Percentiles rank a stretch among this genome's conserved stretches.
These are phyloP conservation scores for Xylariaceae sp. DNA, from an alignment of 2,329 filamentous ascomycete genomes.

Conservation along the genomic window DNA sequence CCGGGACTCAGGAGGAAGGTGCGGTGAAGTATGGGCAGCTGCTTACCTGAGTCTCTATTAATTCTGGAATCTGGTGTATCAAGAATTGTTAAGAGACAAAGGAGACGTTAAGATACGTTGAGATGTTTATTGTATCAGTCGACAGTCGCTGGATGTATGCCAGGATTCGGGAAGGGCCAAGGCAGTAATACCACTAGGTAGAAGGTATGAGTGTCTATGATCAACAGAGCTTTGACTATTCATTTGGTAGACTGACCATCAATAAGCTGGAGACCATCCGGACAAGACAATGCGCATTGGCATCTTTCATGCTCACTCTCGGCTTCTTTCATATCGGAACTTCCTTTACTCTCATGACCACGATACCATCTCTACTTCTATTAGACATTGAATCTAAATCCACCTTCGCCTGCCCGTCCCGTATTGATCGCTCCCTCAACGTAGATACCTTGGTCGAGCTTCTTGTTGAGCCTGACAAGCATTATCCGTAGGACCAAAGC, in stretches of 20 bases:
- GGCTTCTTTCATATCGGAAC: not conserved
- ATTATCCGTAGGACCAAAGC: conserved; percentile 61
- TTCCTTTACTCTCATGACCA: not conserved
- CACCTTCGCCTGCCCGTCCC: too few species aligned
- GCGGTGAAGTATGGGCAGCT: too few species aligned
- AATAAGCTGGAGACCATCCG: not conserved
- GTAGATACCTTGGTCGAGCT: conserved; percentile 59
- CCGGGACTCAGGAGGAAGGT: too few species aligned
- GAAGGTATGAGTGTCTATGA: too few species aligned
- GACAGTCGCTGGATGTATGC: too few species aligned
- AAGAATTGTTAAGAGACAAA: too few species aligned
- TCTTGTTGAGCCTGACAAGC: conserved; percentile 63
- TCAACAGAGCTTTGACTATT: too few species aligned
- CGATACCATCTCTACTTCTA: not conserved
- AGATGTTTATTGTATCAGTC: not conserved
- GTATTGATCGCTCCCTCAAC: conserved; percentile 56
- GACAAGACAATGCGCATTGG: not conserved
- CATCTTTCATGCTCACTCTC: not conserved
- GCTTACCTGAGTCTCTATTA: too few species aligned
- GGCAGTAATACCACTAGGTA: too few species aligned
- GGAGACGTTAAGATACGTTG: too few species aligned
- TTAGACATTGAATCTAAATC: conserved; percentile 63
- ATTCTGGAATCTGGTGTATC: too few species aligned
- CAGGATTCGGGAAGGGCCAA: too few species aligned
- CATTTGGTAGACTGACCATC: not conserved